Evolutionary conservation across 768 basidiomycete species (phyloP), one percentile per base, ranked within the genome.

Genomic region (Boletus edulis): DNA sequence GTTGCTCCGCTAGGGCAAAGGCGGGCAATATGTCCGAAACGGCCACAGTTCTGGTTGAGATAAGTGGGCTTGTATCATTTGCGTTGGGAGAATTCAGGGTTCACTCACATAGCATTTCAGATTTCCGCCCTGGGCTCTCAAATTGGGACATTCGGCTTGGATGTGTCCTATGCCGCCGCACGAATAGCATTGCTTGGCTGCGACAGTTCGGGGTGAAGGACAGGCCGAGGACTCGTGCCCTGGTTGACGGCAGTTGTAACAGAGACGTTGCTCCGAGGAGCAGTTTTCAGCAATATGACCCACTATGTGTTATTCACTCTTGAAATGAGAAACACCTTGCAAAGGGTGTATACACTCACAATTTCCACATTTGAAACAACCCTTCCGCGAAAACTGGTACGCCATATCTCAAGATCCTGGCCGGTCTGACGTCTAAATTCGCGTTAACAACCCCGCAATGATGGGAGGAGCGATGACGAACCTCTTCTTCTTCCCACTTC

Each of bases 241-340:
- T n/a, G 92, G 89, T 69, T 94, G 89, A 61, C 91, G 86, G 72
- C 94, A 96, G 70, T 95, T 96, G 76, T 94, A 96, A 75, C 94
- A 96, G 56, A 96, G 82, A 64, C 91, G 84, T 70, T 90, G 84
- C 65, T 89, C 89, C 59, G 90, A 91, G 44, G 91, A 81, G 70
- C 93, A 96, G 65, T 87, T 89, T 78, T 93, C 91, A 65, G 93
- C 93, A 66, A 95, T 90, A 72, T 96, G 93, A 46, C 93, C 93
- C 69, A 94, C 93, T 94, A 62, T 18, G 41, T 13, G 52, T 47
- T 37, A 57, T 55, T 46, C 56, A 60, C 49, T 61, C 55, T 45
- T 45, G 49, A 47, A 46, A 61, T 55, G 48, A 52, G 47, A 51
- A 41, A 49, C 34, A 43, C 37, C 55, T 43, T 51, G 55, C 40